A percentile compares a stretch with the other conserved stretches of the same genome.
Conservation (phyloP, 164 flowering plant species). For the Liquidambar formosana region DNA sequence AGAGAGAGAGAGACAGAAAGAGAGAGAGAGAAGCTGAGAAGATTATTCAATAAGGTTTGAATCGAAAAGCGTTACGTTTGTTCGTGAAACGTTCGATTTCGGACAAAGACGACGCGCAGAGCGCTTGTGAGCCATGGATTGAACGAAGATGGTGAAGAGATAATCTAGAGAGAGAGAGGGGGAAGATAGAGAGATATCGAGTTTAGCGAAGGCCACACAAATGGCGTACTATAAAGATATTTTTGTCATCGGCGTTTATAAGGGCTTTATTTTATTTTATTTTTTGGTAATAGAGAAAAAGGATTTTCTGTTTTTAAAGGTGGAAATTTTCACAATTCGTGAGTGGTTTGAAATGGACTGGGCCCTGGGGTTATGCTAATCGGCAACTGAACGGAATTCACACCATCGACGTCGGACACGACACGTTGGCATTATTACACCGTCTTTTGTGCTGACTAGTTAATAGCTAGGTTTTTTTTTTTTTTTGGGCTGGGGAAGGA, state of each 20-base stretch:
- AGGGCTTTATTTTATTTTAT: background rate
- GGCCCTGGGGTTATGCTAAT: too few relatives aligned
- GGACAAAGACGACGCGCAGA: background rate
- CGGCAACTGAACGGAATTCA: too few relatives aligned
- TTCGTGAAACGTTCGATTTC: background rate
- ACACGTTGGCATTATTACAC: too few relatives aligned
- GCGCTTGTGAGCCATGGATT: slow-evolving; percentile 3
- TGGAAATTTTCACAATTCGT: background rate
- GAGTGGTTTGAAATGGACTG: too few relatives aligned
- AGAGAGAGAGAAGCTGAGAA: background rate
- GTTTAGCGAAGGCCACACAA: slow-evolving; percentile 43
- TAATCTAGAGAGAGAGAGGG: slow-evolving; percentile 31
- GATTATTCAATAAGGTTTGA: background rate
- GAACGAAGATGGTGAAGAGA: slow-evolving; percentile 24
- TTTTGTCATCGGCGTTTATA: background rate
- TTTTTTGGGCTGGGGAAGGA: too few relatives aligned
- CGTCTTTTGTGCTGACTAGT: too few relatives aligned
- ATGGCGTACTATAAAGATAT: slow-evolving; percentile 23
- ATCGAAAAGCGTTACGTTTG: background rate
- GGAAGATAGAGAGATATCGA: slow-evolving; percentile 16
- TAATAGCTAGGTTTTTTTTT: too few relatives aligned
- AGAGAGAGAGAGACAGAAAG: slow-evolving; percentile 3
- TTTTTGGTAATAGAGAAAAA: background rate
- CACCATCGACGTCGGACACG: too few relatives aligned
- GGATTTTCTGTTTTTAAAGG: background rate